Percentiles rank a stretch among this genome's conserved stretches.
phyloP scores from a whole-genome alignment of 1,284 basidiomycete species.

The Neonothopanus nambi region DNA sequence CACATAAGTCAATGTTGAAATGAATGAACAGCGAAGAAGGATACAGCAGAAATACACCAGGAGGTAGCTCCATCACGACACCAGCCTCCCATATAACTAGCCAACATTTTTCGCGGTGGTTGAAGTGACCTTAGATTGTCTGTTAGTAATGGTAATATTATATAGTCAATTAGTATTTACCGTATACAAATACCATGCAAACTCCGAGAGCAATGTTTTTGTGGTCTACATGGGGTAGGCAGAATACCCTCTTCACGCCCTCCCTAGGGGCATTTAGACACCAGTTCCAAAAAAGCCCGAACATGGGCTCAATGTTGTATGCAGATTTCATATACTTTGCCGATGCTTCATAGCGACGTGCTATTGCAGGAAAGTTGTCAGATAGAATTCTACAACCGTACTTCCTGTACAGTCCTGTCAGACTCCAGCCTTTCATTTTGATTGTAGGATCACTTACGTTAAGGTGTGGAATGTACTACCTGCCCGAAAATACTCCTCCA shows the following conservation, averaged over 20 bases:
- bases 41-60: too few species aligned
- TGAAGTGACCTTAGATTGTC: slow-evolving; percentile 21
- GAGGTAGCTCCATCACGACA: slow-evolving; percentile 21
- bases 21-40: slow-evolving; percentile 24
- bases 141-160: too few species aligned
- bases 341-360: not conserved
- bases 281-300: slow-evolving; percentile 29
- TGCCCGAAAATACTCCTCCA: too few species aligned
- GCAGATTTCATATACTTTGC: not conserved
- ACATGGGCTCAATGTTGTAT: slow-evolving; percentile 20
- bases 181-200: slow-evolving; percentile 24
- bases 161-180: not conserved
- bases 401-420: too few species aligned
- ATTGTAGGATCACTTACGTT: too few species aligned
- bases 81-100: slow-evolving; percentile 25
- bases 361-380: slow-evolving; percentile 9
- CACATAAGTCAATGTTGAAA: slow-evolving; percentile 22
- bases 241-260: too few species aligned
- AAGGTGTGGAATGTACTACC: too few species aligned
- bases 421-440: too few species aligned
- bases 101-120: slow-evolving; percentile 20
- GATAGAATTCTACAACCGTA: not conserved
- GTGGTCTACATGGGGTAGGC: too few species aligned
- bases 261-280: too few species aligned
- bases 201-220: slow-evolving; percentile 31